Evolutionary conservation across 2,329 filamentous ascomycete species (phyloP), one percentile per base, ranked within the genome.

Genomic region (Alternaria infectoria): DNA sequence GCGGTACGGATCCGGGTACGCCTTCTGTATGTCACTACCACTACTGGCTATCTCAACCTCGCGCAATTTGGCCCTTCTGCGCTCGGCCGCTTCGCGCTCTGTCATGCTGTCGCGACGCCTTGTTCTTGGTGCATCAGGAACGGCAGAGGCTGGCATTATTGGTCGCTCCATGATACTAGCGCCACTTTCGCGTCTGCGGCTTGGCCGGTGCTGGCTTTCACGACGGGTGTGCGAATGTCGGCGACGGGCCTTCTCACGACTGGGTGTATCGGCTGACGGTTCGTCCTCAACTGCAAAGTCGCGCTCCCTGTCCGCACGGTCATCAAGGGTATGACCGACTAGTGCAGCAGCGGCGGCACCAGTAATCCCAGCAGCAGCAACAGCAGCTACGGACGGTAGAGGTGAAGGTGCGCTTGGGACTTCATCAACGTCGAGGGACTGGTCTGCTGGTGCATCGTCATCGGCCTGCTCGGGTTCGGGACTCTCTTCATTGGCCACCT

Each of bases 61-160:
- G 21, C 67, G 69, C 2, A 64, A 36, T 40, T 65, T 62, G 11
- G 72, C 70, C 56, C 71, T 74, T 3, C 62, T 68, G 55, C 64
- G 68, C 9, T 55, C 58, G 21, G 65, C 23, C 21, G 57, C 59
- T 32, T 79, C 77, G 19, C 71, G 70, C 13, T 77, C 76, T 4
- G 75, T 75, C 36, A 77, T 74, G 56, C 76, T 78, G 54, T 79
- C 76, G 10, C 72, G 71, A 26, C 76, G 71, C 49, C 74, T 78
- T 30, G 64, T 71, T 44, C 68, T 74, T 9, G 69, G 61, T 21
- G 69, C 67, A 13, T 69, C 66, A 28, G 65, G 58, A 21, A 73
- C 28, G 26, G 71, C 67, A 6, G 65, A 57, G 1, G 44, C 57
- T 19, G 69, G 65, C 12, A 74, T 44, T 10, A 52, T 54, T 10